Base-by-base conservation (phyloP, 345 rosid species). In the Euphorbia lathyris region DNA sequence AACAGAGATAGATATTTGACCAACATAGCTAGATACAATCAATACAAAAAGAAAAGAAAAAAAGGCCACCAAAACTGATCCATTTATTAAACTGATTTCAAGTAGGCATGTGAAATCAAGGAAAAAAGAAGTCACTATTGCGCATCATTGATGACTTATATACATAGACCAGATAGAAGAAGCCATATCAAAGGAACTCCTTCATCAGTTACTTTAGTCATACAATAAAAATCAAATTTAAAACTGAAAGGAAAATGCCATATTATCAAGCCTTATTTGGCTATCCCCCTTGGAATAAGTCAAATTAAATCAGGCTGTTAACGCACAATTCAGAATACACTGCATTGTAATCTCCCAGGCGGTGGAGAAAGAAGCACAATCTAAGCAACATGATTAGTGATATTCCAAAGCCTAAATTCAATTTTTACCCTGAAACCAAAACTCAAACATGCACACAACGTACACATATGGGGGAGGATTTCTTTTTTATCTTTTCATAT, bases 101-200 rank as follows among this genome's bases (percentile, higher is more conserved):
- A 59, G 1, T 43, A 27, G 1, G n/a, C 27, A 50, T 5, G 32
- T 16, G 27, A 25, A 10, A 59, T 32, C 23, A 30, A 11, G 9
- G 27, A 6, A 0, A 13, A 12, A 22, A 55, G 55, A 70, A 22
- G 6, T 50, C 20, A 61, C n/a, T 20, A 25, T 55, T 22, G 29
- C 42, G 17, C 26, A 11, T 25, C 40, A 58, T 9, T 68, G 13
- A 5, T 26, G 40, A 30, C 40, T 45, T 69, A 9, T 51, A n/a
- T 19, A 43, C 38, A 34, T 25, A 57, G 56, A 23, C 58, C 29
- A 36, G 9, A 51, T 48, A 14, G 70, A 66, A 68, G 63, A 13
- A 8, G 43, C 43, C 43, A 32, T 43, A 2, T 2, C 4, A 55
- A 14, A 55, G 8, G 17, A 32, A 19, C 13, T 36, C 50, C 30